Evolutionary conservation across 768 basidiomycete species (phyloP).

Genomic region (Mycena amicta): DNA sequence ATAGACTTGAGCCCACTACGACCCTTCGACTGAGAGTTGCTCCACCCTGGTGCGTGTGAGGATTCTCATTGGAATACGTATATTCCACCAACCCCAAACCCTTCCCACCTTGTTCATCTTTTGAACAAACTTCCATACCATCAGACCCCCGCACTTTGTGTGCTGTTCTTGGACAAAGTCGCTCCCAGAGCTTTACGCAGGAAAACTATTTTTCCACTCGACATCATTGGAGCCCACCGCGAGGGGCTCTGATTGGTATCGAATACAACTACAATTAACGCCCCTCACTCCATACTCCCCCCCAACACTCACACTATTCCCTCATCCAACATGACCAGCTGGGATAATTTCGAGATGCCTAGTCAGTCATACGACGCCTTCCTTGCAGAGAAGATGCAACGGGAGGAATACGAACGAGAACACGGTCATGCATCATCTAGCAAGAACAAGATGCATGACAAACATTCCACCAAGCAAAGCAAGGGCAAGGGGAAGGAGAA

Average conservation of each 20-base stretch:
- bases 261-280: background rate
- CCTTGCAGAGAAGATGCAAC: background rate
- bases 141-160: background rate
- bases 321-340: background rate
- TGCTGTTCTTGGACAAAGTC: background rate
- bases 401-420: background rate
- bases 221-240: conserved; percentile 17
- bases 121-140: background rate
- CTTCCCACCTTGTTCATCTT: no score
- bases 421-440: background rate
- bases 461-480: no score
- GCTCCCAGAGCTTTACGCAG: background rate
- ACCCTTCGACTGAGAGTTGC: no score
- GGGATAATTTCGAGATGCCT: background rate
- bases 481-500: background rate
- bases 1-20: no score
- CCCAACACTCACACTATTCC: background rate
- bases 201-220: background rate
- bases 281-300: no score
- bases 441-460: no score
- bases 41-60: no score
- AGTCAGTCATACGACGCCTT: background rate
- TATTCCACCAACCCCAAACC: no score
- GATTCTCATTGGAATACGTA: no score
- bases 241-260: background rate